Percentiles rank a stretch among this genome's conserved stretches.
phyloP scores from a whole-genome alignment of 148 eudicot genomes.

The Chenopodium formosanum region DNA sequence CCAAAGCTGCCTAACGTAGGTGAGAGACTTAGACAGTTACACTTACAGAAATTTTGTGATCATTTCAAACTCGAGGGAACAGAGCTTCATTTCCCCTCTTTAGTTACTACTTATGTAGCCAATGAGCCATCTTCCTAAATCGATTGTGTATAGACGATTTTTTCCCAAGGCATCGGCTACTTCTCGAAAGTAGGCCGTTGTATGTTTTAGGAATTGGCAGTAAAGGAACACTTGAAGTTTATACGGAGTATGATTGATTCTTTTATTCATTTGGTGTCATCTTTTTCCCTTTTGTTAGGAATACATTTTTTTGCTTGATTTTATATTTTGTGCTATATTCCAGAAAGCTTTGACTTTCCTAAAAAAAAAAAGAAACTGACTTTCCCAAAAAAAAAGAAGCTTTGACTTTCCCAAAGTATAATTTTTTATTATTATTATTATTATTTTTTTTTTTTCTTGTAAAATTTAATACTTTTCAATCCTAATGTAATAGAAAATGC shows the following conservation, averaged over 20 bases:
- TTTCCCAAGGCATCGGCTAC: neutral
- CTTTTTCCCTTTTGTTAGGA: neutral
- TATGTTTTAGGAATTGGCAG: neutral
- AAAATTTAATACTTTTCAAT: too few species aligned
- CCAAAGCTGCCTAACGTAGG: constrained; percentile 14
- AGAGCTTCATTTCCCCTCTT: neutral
- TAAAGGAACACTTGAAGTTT: neutral
- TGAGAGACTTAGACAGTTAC: neutral
- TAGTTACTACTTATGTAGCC: neutral
- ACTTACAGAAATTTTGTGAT: constrained; percentile 9
- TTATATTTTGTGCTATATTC: too few species aligned
- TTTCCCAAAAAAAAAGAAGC: too few species aligned
- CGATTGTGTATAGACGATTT: neutral
- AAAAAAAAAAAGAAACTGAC: too few species aligned
- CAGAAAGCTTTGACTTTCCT: too few species aligned
- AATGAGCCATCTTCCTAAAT: neutral
- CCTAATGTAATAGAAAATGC: too few species aligned
- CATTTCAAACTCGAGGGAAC: neutral
- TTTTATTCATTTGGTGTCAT: neutral
- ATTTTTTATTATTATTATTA: too few species aligned
- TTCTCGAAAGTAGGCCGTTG: neutral
- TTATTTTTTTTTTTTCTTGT: too few species aligned
- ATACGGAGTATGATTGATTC: neutral
- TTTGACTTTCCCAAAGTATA: too few species aligned
- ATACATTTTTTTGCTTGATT: neutral